phyloP scores from a whole-genome alignment of 306 rosid genomes.

The Fragaria ananassa region DNA sequence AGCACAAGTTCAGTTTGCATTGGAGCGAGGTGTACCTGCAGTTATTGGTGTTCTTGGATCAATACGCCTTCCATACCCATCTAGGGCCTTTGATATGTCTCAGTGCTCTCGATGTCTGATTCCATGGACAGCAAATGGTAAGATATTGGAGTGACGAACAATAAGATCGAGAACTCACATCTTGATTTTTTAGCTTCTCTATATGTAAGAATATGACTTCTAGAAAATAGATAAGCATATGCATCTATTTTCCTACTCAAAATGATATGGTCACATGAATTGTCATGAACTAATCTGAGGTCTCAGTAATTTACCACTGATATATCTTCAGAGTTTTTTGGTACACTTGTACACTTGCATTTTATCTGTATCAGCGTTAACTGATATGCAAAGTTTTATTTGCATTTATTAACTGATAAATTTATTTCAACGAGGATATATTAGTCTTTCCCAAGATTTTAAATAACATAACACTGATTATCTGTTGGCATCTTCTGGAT shows the following conservation, averaged over 20 bases:
- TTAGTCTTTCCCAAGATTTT: background rate
- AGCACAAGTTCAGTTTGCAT: conserved; percentile 98
- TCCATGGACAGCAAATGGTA: conserved; percentile 86
- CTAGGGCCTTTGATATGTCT: conserved; percentile 96
- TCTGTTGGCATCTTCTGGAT: background rate
- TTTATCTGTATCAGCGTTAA: background rate
- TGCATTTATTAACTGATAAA: background rate
- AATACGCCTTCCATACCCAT: conserved; percentile 81
- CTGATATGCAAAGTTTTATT: background rate
- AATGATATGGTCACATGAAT: background rate
- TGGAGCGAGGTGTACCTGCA: conserved; percentile 96
- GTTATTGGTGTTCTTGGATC: conserved; percentile 89
- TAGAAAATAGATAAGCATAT: background rate
- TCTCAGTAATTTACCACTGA: conserved; percentile 1
- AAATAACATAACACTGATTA: background rate
- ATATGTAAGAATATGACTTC: background rate
- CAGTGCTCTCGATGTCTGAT: conserved; percentile 97
- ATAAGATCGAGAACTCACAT: conserved; percentile 16
- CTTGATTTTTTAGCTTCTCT: conserved; percentile 17
- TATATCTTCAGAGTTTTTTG: background rate
- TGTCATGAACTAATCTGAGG: background rate
- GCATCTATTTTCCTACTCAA: background rate
- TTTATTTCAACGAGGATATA: background rate
- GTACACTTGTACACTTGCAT: background rate
- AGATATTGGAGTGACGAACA: conserved; percentile 31